Evolutionary conservation across 2,329 filamentous ascomycete species (phyloP).

Genomic region (Raffaelea arxii): DNA sequence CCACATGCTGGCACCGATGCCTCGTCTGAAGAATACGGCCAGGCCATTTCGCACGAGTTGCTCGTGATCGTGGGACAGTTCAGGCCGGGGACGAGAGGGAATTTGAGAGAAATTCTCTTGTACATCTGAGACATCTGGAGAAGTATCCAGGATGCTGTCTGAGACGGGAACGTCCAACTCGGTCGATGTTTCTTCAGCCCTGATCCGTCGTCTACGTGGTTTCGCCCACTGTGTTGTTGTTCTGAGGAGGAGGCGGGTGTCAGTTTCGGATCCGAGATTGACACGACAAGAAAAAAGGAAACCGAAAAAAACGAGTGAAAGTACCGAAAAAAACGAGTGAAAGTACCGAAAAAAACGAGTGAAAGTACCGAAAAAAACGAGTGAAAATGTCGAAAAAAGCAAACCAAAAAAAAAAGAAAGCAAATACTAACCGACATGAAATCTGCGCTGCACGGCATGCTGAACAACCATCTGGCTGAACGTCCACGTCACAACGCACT

Average conservation of each 20-base stretch:
- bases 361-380: too few relatives aligned
- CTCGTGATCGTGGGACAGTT: not conserved
- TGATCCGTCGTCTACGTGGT: not conserved
- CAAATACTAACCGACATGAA: conserved; percentile 9
- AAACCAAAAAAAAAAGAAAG: too few relatives aligned
- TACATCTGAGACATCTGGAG: not conserved
- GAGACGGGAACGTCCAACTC: not conserved
- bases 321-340: too few relatives aligned
- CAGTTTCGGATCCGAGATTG: conserved; percentile 4
- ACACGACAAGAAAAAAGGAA: too few relatives aligned
- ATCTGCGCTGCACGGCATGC: conserved; percentile 7
- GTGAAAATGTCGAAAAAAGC: too few relatives aligned
- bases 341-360: too few relatives aligned
- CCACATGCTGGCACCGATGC: conserved; percentile 9
- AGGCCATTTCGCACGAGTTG: conserved; percentile 8
- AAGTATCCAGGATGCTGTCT: not conserved
- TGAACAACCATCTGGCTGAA: conserved; percentile 1
- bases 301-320: too few relatives aligned
- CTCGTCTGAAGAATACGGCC: conserved; percentile 11
- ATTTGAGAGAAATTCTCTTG: not conserved
- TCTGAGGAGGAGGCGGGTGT: too few relatives aligned
- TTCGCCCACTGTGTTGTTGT: conserved; percentile 2
- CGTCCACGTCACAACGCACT: conserved; percentile 11
- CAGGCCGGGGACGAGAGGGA: not conserved
- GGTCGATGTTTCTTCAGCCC: too few relatives aligned